Conservation (phyloP, 2,329 filamentous ascomycete species). For the Chaetomiaceae sp. region DNA sequence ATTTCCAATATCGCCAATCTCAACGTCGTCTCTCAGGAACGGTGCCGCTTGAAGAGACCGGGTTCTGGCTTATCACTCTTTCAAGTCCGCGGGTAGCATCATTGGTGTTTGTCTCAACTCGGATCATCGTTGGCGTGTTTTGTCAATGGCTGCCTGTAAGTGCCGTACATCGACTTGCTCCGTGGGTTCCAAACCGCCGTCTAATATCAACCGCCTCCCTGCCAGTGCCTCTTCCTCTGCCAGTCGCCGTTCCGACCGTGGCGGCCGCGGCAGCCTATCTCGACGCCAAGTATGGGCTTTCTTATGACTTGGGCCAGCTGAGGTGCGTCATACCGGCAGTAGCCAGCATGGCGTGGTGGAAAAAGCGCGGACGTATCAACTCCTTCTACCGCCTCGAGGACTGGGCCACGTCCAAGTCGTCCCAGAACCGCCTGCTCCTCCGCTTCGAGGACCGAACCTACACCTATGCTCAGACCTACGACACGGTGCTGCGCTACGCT, state of each 20-base stretch:
- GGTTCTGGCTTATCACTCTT: too few species aligned
- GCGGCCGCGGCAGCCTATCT: slow-evolving; percentile 68
- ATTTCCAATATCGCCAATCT: too few species aligned
- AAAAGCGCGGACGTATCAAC: slow-evolving; percentile 57
- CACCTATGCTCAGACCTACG: slow-evolving; percentile 72
- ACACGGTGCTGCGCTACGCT: slow-evolving; percentile 64
- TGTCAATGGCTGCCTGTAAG: slow-evolving; percentile 21
- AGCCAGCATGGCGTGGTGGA: slow-evolving; percentile 39
- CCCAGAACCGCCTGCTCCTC: slow-evolving; percentile 53
- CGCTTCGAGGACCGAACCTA: slow-evolving; percentile 62
- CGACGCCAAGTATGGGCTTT: slow-evolving; percentile 63
- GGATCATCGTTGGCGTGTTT: too few species aligned
- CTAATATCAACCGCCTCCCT: neutral
- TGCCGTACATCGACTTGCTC: neutral
- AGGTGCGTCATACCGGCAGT: slow-evolving; percentile 43
- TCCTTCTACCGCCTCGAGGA: slow-evolving; percentile 71
- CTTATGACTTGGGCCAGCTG: slow-evolving; percentile 60
- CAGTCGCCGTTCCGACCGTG: slow-evolving; percentile 53
- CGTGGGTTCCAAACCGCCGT: too few species aligned
- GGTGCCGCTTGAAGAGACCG: too few species aligned
- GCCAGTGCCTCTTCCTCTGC: slow-evolving; percentile 42
- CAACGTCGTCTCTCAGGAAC: too few species aligned
- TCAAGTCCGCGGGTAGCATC: too few species aligned
- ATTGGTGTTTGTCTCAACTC: too few species aligned
- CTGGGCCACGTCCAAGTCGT: slow-evolving; percentile 46